These are phyloP conservation scores for Podosphaera fusca DNA, from an alignment of 2,329 filamentous ascomycete species.

Conservation along the genomic window DNA sequence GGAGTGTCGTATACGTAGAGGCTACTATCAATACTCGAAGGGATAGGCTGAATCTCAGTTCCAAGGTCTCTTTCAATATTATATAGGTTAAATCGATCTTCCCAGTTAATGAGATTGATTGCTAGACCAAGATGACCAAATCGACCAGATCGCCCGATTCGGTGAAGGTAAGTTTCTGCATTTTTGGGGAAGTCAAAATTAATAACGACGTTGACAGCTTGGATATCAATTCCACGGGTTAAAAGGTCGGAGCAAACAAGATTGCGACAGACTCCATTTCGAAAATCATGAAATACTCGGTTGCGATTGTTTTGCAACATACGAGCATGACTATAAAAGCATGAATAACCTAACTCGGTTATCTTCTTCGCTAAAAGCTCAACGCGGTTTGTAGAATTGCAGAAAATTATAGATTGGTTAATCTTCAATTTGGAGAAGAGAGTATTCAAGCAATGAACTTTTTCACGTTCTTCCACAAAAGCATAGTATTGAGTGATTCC, in stretches of 20 bases:
- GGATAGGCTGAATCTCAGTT: slow-evolving; percentile 95
- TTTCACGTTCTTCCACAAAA: slow-evolving; percentile 97
- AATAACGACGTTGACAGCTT: slow-evolving; percentile 98
- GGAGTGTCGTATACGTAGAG: slow-evolving; percentile 96
- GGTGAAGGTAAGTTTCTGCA: slow-evolving; percentile 93
- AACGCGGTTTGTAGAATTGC: slow-evolving; percentile 95
- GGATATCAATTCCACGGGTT: slow-evolving; percentile 97
- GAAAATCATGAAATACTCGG: slow-evolving; percentile 97
- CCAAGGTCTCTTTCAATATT: slow-evolving; percentile 94
- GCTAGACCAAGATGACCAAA: slow-evolving; percentile 93
- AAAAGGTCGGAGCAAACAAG: slow-evolving; percentile 93
- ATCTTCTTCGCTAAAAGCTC: slow-evolving; percentile 98
- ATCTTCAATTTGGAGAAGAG: slow-evolving; percentile 98
- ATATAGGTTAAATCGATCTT: slow-evolving; percentile 95
- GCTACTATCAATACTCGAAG: slow-evolving; percentile 82
- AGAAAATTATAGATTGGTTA: slow-evolving; percentile 99
- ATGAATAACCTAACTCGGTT: slow-evolving; percentile 94
- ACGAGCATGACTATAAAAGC: slow-evolving; percentile 96
- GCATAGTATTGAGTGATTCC: slow-evolving; percentile 99
- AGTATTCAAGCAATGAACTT: slow-evolving; percentile 96
- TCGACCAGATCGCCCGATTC: slow-evolving; percentile 89
- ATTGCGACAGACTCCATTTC: slow-evolving; percentile 92
- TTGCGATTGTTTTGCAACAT: slow-evolving; percentile 96
- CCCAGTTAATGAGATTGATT: slow-evolving; percentile 99
- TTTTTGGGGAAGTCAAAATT: slow-evolving; percentile 99